These are phyloP conservation scores for Leccinum barrowsii DNA, from an alignment of 768 basidiomycete genomes.

Conservation along the genomic window DNA sequence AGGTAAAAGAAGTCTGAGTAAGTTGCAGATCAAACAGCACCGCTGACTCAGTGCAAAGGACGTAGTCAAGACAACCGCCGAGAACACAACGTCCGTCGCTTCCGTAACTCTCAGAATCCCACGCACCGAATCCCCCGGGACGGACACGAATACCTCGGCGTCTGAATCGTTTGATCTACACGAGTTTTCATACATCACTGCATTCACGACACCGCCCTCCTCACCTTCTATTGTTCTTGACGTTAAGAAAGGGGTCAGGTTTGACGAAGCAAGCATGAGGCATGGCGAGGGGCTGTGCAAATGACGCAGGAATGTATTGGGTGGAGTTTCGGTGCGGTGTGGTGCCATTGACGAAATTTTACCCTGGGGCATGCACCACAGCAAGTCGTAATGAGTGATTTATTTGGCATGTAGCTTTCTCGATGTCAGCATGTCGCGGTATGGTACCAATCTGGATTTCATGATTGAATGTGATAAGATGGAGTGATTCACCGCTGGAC, in stretches of 20 bases:
- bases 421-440: conserved; percentile 5
- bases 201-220: conserved; percentile 30
- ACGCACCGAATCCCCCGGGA: conserved; percentile 12
- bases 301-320: conserved; percentile 3
- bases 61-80: background rate
- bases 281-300: conserved; percentile 6
- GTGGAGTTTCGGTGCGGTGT: conserved; percentile 10
- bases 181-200: conserved; percentile 32
- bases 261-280: conserved; percentile 11
- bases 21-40: background rate
- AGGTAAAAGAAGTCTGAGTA: conserved; percentile 12
- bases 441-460: conserved; percentile 12
- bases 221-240: conserved; percentile 19
- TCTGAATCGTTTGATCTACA: conserved; percentile 24
- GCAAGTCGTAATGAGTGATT: background rate
- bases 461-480: conserved; percentile 28
- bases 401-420: conserved; percentile 16
- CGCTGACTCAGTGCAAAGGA: conserved; percentile 9
- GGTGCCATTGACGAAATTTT: background rate
- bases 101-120: conserved; percentile 8
- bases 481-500: background rate
- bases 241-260: conserved; percentile 8
- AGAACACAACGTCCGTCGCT: conserved; percentile 7
- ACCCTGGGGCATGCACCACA: conserved; percentile 1
- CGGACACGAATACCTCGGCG: conserved; percentile 7